Conservation (phyloP, 1,284 basidiomycete species). For the Chiua sp. region DNA sequence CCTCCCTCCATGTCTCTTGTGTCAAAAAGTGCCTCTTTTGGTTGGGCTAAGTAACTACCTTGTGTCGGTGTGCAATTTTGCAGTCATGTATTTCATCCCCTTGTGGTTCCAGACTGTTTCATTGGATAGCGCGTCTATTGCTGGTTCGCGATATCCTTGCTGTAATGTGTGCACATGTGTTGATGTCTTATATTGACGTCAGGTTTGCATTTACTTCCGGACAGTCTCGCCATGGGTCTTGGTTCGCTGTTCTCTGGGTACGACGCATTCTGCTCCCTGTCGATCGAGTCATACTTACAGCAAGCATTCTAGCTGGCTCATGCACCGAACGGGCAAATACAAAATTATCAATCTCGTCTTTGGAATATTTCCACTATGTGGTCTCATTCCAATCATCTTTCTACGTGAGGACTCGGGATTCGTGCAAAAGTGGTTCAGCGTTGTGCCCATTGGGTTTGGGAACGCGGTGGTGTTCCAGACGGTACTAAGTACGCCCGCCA, state of each 20-base stretch:
- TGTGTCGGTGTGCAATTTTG: constrained; percentile 75
- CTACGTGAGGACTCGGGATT: constrained; percentile 28
- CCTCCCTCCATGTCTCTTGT: constrained; percentile 15
- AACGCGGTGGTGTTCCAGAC: constrained; percentile 28
- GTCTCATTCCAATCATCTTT: constrained; percentile 22
- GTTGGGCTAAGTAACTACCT: constrained; percentile 76
- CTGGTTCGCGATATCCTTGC: constrained; percentile 42
- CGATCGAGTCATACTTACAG: neutral
- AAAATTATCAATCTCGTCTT: constrained; percentile 20
- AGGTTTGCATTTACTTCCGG: constrained; percentile 26
- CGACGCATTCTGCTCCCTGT: neutral
- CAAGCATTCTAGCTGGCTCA: constrained; percentile 17
- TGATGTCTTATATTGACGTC: too few relatives aligned
- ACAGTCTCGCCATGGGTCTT: constrained; percentile 25
- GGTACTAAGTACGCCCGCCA: constrained; percentile 16
- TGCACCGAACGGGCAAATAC: constrained; percentile 28
- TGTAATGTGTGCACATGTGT: neutral
- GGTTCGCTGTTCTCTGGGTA: constrained; percentile 26
- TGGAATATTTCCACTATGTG: constrained; percentile 25
- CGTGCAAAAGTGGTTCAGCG: constrained; percentile 23
- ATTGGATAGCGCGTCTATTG: constrained; percentile 66
- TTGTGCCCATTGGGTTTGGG: constrained; percentile 28
- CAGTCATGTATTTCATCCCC: constrained; percentile 78
- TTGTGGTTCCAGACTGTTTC: constrained; percentile 87
- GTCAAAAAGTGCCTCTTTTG: constrained; percentile 59